A percentile compares a stretch with the other conserved stretches of the same genome.
Conservation (phyloP, 2,329 filamentous ascomycete species). For the Fusarium goolgardi region DNA sequence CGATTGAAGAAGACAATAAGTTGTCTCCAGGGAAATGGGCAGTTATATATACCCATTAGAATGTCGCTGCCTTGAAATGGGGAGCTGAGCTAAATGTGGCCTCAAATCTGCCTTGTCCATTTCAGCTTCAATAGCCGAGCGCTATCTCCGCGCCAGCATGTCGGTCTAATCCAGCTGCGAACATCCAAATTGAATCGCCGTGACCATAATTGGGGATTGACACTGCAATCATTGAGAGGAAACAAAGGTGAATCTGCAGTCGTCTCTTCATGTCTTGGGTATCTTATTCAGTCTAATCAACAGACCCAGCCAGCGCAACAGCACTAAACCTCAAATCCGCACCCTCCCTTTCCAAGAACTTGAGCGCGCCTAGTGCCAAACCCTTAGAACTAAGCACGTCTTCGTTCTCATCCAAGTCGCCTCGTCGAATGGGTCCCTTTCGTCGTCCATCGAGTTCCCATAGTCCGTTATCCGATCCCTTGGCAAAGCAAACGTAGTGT, state of each 20-base stretch:
- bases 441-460: conserved; percentile 71
- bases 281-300: conserved; percentile 55
- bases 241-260: neutral
- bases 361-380: conserved; percentile 73
- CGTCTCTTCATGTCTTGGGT: conserved; percentile 17
- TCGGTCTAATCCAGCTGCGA: neutral
- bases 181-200: neutral
- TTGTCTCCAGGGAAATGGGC: neutral
- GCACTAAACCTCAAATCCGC: conserved; percentile 69
- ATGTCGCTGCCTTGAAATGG: conserved; percentile 43
- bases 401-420: conserved; percentile 67
- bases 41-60: neutral
- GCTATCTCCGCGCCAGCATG: neutral
- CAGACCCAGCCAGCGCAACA: conserved; percentile 64
- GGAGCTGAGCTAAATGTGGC: conserved; percentile 41
- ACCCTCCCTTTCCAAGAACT: conserved; percentile 67
- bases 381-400: conserved; percentile 82
- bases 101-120: conserved; percentile 33
- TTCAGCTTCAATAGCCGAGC: conserved; percentile 3
- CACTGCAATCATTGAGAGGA: neutral
- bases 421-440: conserved; percentile 68
- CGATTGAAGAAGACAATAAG: neutral
- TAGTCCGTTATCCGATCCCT: conserved; percentile 71
- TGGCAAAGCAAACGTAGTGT: conserved; percentile 96
- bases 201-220: neutral